These are phyloP conservation scores for Botrytis deweyae DNA, from an alignment of 2,329 filamentous ascomycete genomes.

Conservation along the genomic window DNA sequence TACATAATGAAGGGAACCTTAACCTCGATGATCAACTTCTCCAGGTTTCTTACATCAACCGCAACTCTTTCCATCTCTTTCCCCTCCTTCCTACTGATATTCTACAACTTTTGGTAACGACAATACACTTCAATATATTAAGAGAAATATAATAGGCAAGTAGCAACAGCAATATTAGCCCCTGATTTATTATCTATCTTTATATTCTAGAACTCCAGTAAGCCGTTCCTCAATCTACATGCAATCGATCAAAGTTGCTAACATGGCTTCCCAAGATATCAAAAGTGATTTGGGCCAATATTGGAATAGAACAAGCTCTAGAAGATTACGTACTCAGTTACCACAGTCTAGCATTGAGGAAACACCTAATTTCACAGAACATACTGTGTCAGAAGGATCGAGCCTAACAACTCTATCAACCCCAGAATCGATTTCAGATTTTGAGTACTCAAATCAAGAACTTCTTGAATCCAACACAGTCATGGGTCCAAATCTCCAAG, in stretches of 20 bases:
- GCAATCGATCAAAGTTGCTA: background rate
- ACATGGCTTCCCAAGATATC: background rate
- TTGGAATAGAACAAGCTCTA: background rate
- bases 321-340: background rate
- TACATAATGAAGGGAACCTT: slow-evolving; percentile 10
- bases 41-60: slow-evolving; percentile 3
- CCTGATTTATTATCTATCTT: background rate
- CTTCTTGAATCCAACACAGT: background rate
- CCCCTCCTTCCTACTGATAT: background rate
- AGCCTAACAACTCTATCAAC: background rate
- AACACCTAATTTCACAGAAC: background rate
- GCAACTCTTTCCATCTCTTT: background rate
- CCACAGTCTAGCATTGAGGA: background rate
- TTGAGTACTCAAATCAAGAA: background rate
- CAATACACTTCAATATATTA: background rate
- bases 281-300: background rate
- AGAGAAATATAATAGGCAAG: background rate
- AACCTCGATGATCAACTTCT: slow-evolving; percentile 4
- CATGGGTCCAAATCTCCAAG: background rate
- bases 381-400: background rate
- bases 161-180: background rate
- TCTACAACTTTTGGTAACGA: background rate
- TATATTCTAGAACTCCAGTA: background rate
- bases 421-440: background rate
- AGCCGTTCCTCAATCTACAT: background rate